A percentile compares a stretch with the other conserved stretches of the same genome.
Conservation (phyloP, 345 rosid genomes). For the Hibiscus syriacus region DNA sequence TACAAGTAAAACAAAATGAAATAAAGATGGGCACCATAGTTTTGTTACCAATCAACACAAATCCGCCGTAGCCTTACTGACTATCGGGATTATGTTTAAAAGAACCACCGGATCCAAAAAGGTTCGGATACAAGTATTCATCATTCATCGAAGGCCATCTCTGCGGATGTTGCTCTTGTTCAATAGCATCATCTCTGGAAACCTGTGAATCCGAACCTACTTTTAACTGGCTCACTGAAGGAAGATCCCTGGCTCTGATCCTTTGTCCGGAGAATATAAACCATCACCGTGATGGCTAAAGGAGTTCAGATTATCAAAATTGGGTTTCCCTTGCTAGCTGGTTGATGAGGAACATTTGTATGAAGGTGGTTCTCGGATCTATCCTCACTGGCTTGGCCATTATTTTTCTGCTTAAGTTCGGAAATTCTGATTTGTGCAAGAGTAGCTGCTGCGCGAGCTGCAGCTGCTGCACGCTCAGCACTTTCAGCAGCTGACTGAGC, state of each 20-base stretch:
- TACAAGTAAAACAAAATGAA: neutral
- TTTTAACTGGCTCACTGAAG: conserved; percentile 28
- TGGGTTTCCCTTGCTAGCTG: conserved; percentile 21
- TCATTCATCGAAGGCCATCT: conserved; percentile 67
- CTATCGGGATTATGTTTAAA: conserved; percentile 21
- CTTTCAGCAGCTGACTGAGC: conserved; percentile 88
- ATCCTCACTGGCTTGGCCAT: conserved; percentile 28
- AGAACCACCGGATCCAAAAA: conserved; percentile 41
- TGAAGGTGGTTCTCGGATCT: conserved; percentile 56
- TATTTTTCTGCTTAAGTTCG: conserved; percentile 55
- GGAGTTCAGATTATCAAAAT: conserved; percentile 37
- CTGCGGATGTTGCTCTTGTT: conserved; percentile 33
- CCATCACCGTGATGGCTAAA: conserved; percentile 7
- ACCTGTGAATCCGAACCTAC: conserved; percentile 25
- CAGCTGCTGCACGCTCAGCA: conserved; percentile 92
- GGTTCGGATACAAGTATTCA: conserved; percentile 82
- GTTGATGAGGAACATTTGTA: conserved; percentile 24
- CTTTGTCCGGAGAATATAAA: conserved; percentile 4
- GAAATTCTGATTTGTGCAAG: conserved; percentile 81
- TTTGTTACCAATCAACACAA: conserved; percentile 1
- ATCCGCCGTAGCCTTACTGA: neutral
- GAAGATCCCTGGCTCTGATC: conserved; percentile 20
- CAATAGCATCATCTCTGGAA: conserved; percentile 12
- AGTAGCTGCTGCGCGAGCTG: conserved; percentile 87
- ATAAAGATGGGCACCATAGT: neutral